Evolutionary conservation across 2,329 filamentous ascomycete genomes (phyloP).

Genomic region (Rutstroemia sp.): DNA sequence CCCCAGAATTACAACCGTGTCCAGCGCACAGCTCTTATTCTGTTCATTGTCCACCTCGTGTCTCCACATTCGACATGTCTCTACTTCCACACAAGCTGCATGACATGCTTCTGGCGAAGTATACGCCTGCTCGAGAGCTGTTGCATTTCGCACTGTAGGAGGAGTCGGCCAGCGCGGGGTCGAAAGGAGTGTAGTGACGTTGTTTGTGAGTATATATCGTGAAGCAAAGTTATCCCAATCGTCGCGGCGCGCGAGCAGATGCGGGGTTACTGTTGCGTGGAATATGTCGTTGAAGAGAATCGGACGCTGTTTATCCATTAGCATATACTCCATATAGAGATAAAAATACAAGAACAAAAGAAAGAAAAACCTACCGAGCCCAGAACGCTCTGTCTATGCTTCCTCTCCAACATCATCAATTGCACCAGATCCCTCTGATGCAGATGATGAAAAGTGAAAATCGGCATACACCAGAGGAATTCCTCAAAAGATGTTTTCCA

Average conservation of each 20-base stretch:
- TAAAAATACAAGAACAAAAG: background rate
- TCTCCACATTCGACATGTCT: background rate
- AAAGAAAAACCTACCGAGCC: background rate
- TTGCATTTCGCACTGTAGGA: background rate
- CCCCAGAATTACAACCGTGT: background rate
- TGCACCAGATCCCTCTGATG: constrained; percentile 9
- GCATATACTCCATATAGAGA: background rate
- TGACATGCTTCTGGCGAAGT: background rate
- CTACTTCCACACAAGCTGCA: background rate
- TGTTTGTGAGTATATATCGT: background rate
- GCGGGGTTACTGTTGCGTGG: background rate
- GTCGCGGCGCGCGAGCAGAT: background rate
- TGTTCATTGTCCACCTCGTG: background rate
- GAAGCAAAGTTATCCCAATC: constrained; percentile 12
- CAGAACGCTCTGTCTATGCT: background rate
- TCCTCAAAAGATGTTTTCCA: constrained; percentile 12
- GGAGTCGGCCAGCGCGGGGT: background rate
- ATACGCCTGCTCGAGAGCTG: background rate
- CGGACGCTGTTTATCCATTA: background rate
- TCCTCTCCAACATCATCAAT: constrained; percentile 2
- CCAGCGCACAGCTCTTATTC: background rate
- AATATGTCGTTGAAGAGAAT: background rate
- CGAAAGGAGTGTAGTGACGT: background rate
- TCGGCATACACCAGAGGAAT: constrained; percentile 7
- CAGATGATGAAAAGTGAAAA: constrained; percentile 13